Evolutionary conservation across 106 monocot genomes (phyloP), one percentile per base, ranked within the genome.

Genomic region (Allium cepa): DNA sequence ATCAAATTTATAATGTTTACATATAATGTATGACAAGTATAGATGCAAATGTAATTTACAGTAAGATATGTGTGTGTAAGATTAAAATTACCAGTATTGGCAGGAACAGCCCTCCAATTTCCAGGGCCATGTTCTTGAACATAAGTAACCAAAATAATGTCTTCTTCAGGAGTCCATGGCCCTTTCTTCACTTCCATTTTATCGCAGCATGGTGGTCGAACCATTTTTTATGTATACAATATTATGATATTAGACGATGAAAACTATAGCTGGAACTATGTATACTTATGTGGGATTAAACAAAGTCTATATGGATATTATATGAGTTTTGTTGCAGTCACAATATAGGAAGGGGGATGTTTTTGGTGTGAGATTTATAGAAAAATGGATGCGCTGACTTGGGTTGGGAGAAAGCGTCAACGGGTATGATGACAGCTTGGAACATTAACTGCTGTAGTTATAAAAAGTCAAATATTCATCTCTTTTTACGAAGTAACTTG

Each of bases 111-210:
- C 58, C 78, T 68, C 88, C 88, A 88, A 67, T 88, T 84, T 10
- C 88, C 81, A 36, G 88, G 79, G 14, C 88, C 88, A 61, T 88
- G 77, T 49, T 88, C 81, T 59, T 87, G 87, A 46, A 87, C 56
- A 71, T 87, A 87, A 59, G 87, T 78, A 17, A 87, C 80, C 49
- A 87, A 61, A 60, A 83, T 74, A 77, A 85, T 77, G 75, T 90
- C 90, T 56, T 90, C 90, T 60, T 90, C 80, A 12, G 86, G 85
- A 27, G 90, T 90, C 90, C 90, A 90, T 17, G 90, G 90, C 48
- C 87, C 83, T 73, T 83, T 87, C 87, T 87, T 87, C 64, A 87
- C 80, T 8, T 80, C 83, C 56, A 64, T 48, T 28, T 84, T 87
- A 10, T 84, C 83, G 72, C 87, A 83, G 65, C 87, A 87, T 50